Base-by-base conservation (phyloP, 805 yeast genomes). In the Wickerhamomyces alni region DNA sequence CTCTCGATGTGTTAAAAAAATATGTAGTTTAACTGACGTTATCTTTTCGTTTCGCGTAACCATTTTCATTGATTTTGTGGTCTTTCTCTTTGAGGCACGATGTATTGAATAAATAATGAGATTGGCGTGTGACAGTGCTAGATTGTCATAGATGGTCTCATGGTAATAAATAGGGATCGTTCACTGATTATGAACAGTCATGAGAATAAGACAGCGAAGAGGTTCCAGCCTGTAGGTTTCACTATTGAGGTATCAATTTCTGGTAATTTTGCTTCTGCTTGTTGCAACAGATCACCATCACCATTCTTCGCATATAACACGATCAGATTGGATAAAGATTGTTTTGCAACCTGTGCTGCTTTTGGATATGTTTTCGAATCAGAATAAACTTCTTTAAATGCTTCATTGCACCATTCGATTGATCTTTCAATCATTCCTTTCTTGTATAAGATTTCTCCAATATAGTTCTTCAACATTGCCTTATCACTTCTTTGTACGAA, bases 371-470 rank as follows among this genome's bases (percentile, higher is more conserved):
- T 54, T 19, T 50, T 55, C 12, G 66, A 52, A 38, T 55, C 43
- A 24, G 52, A 38, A 37, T 57, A 53, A 0, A 71, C 42, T 21
- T 56, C 58, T 19, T 58, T 52, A 13, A 66, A 65, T 3, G 67
- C 57, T 26, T 66, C 65, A 40, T 64, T 62, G 9, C 65, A 68
- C 58, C 68, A 61, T 41, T 63, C 63, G n/a, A 69, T 54, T 0
- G 74, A 67, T 33, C 62, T 57, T 5, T 47, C 31, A 3, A 56
- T 46, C 3, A 60, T 38, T 1, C 61, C 59, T 25, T 62, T 57
- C 26, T 50, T 50, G 65, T 70, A 70, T 2, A 70, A 43, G 6
- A 71, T 46, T 45, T 71, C 75, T 32, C 73, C 64, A 8, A 69
- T 51, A 44, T 69, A 67, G 28, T 65, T 55, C 46, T 66, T 66